Percentiles rank a stretch among this genome's conserved stretches.
phyloP scores from a whole-genome alignment of 202 grass and related monocot species.

The Setaria viridis region DNA sequence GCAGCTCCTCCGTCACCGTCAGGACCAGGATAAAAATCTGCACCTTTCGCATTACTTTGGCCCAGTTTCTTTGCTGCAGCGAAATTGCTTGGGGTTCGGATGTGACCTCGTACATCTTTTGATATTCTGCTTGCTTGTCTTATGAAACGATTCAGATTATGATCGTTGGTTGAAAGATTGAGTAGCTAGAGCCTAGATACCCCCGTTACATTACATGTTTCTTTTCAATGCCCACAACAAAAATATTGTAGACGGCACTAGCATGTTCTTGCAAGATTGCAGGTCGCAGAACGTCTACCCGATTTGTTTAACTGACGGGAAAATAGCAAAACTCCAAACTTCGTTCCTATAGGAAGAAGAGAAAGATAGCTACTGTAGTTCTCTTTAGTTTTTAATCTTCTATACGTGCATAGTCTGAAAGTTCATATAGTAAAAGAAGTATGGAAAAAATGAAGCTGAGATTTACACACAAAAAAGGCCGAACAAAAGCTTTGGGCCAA shows the following conservation, averaged over 20 bases:
- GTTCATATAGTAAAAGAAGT: too few species aligned
- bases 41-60: not conserved
- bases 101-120: not conserved
- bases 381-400: too few species aligned
- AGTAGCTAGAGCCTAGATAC: not conserved
- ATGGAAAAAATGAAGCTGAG: too few species aligned
- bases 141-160: not conserved
- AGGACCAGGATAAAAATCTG: not conserved
- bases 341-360: too few species aligned
- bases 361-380: too few species aligned
- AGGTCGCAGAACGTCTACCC: too few species aligned
- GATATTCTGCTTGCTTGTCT: not conserved
- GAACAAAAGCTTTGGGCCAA: too few species aligned
- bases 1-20: not conserved
- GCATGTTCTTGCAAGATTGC: too few species aligned
- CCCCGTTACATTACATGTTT: not conserved
- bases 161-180: not conserved
- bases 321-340: too few species aligned
- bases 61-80: not conserved
- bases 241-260: not conserved
- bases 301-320: too few species aligned
- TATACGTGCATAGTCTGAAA: too few species aligned
- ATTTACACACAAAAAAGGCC: too few species aligned
- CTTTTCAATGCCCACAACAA: not conserved
- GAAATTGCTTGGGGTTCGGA: not conserved